Conservation (phyloP, 805 yeast genomes). For the Lipomyces yamadae region DNA sequence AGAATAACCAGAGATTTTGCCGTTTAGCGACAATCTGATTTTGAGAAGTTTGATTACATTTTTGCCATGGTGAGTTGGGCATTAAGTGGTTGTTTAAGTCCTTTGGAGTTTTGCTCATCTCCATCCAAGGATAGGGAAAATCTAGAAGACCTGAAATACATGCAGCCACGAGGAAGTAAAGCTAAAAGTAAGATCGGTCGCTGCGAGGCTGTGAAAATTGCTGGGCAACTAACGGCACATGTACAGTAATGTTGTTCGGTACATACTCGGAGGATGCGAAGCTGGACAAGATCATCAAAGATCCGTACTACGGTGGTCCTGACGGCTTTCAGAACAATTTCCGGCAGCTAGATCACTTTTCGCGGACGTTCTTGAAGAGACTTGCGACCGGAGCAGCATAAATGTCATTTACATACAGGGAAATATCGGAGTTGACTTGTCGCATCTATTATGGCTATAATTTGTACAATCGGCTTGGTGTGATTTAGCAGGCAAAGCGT, state of each 20-base stretch:
- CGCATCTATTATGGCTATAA: not conserved
- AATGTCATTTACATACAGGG: not conserved
- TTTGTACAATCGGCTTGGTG: not conserved
- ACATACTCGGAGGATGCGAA: constrained; percentile 66
- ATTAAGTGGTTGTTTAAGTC: constrained; percentile 52
- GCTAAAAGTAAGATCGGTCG: constrained; percentile 38
- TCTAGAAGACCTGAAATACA: constrained; percentile 49
- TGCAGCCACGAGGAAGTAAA: constrained; percentile 49
- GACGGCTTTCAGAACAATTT: constrained; percentile 83
- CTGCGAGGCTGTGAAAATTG: constrained; percentile 46
- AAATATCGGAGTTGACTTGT: not conserved
- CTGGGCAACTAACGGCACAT: constrained; percentile 55
- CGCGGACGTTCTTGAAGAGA: constrained; percentile 64
- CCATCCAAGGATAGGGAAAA: constrained; percentile 53
- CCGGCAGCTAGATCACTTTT: constrained; percentile 73
- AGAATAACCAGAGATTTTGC: constrained; percentile 61
- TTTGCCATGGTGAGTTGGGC: constrained; percentile 53
- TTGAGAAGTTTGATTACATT: constrained; percentile 58
- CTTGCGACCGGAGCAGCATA: constrained; percentile 14
- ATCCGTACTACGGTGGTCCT: constrained; percentile 90
- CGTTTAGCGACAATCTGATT: constrained; percentile 46
- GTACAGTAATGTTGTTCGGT: constrained; percentile 71
- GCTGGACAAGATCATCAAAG: constrained; percentile 68
- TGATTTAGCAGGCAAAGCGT: not conserved
- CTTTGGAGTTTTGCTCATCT: constrained; percentile 46